Conservation (phyloP, 345 rosid species). For the Dovyalis caffra region DNA sequence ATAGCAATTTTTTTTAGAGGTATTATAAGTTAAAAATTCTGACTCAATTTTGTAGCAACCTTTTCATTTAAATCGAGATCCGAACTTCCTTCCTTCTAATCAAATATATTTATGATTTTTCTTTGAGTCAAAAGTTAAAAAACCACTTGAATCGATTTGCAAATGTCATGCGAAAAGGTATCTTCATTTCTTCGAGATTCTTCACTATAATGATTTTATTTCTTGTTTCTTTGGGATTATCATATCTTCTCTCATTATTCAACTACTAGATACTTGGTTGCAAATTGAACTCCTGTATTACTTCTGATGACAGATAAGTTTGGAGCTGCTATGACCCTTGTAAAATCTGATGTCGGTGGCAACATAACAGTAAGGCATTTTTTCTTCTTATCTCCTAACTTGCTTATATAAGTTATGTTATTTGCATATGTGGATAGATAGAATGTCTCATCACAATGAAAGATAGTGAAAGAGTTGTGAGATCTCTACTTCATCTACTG, state of each 20-base stretch:
- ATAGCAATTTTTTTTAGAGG: neutral
- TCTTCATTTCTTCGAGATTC: neutral
- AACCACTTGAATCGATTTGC: too few species aligned
- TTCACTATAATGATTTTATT: neutral
- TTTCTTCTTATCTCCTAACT: neutral
- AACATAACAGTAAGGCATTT: constrained; percentile 61
- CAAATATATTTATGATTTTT: too few species aligned
- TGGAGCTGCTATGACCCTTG: constrained; percentile 88
- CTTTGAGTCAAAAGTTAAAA: too few species aligned
- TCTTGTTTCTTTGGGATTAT: neutral
- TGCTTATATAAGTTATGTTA: neutral
- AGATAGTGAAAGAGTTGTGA: neutral
- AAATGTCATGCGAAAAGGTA: neutral
- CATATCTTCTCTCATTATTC: neutral
- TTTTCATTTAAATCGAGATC: too few species aligned
- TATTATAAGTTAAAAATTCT: too few species aligned
- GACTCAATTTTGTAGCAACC: too few species aligned
- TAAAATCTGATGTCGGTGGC: constrained; percentile 87
- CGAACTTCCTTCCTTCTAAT: too few species aligned
- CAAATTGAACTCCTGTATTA: neutral
- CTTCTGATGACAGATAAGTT: constrained; percentile 62
- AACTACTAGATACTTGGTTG: neutral
- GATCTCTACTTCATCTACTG: neutral
- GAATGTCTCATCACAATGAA: neutral
- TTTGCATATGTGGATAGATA: neutral